Evolutionary conservation across 768 basidiomycete species (phyloP).

Genomic region (Lactarius sp.): DNA sequence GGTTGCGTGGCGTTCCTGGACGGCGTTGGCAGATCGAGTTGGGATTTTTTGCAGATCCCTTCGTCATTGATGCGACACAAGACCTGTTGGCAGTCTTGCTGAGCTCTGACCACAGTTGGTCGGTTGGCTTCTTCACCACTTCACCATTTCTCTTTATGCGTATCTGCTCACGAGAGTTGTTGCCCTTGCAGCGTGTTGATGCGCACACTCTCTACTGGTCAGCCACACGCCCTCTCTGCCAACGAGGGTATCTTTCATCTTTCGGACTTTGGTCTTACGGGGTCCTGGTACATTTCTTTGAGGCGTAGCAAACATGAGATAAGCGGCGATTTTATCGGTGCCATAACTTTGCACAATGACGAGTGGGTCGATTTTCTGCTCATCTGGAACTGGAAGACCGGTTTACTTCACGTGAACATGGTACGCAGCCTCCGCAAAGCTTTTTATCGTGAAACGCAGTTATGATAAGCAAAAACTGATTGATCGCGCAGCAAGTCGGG

Average conservation of each 20-base stretch:
- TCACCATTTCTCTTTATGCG: neutral
- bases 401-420: neutral
- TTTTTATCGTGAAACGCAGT: neutral
- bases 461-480: neutral
- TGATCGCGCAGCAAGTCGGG: neutral
- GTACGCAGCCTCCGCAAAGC: neutral
- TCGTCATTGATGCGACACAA: too few relatives aligned
- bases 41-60: neutral
- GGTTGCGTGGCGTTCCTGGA: neutral
- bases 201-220: too few relatives aligned
- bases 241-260: neutral
- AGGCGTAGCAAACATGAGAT: too few relatives aligned
- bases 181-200: too few relatives aligned
- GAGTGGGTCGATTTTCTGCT: too few relatives aligned
- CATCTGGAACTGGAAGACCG: too few relatives aligned
- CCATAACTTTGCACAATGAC: too few relatives aligned
- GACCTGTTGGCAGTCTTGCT: neutral
- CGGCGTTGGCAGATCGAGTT: constrained; percentile 2
- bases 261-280: too few relatives aligned
- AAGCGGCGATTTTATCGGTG: too few relatives aligned
- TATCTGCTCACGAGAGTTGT: neutral
- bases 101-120: too few relatives aligned
- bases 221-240: constrained; percentile 8
- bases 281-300: too few relatives aligned
- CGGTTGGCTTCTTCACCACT: neutral